phyloP scores from a whole-genome alignment of 164 flowering plant species.

The Kingdonia uniflora region DNA sequence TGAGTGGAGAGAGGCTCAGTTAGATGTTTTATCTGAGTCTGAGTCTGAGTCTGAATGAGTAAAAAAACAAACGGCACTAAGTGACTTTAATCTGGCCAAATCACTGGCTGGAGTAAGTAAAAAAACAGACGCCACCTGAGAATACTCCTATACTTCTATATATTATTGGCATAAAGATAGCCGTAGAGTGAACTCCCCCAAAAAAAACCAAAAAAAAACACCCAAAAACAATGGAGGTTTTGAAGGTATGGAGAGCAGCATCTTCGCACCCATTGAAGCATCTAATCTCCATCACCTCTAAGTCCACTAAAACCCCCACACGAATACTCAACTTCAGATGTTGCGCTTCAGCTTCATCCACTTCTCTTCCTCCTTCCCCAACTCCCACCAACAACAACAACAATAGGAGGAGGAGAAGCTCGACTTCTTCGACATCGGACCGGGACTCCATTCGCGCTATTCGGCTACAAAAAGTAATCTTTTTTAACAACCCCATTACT shows the following conservation, averaged over 20 bases:
- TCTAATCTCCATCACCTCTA: too few relatives aligned
- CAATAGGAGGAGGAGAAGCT: conserved; percentile 19
- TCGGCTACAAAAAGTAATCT: conserved; percentile 65
- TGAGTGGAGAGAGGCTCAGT: too few relatives aligned
- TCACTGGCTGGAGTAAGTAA: too few relatives aligned
- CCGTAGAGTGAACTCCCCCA: too few relatives aligned
- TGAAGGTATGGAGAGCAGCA: conserved; percentile 29
- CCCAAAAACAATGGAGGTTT: conserved; percentile 58
- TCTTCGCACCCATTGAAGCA: conserved; percentile 33
- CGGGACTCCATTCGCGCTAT: conserved; percentile 71
- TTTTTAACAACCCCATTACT: background rate
- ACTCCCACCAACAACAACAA: conserved; percentile 12
- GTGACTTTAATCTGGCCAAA: too few relatives aligned
- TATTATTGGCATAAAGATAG: too few relatives aligned
- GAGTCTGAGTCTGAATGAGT: too few relatives aligned
- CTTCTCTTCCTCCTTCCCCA: conserved; percentile 12
- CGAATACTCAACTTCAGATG: conserved; percentile 12
- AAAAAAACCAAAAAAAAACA: too few relatives aligned
- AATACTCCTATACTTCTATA: too few relatives aligned
- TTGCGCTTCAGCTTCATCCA: conserved; percentile 22
- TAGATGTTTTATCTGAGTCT: too few relatives aligned
- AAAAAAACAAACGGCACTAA: too few relatives aligned
- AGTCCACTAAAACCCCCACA: conserved; percentile 8
- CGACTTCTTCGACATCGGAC: conserved; percentile 51
- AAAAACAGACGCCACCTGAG: too few relatives aligned